A percentile compares a stretch with the other conserved stretches of the same genome.
Evolutionary conservation across 1,284 basidiomycete genomes (phyloP).

Genomic region (Leccinum brunneo-olivaceum): DNA sequence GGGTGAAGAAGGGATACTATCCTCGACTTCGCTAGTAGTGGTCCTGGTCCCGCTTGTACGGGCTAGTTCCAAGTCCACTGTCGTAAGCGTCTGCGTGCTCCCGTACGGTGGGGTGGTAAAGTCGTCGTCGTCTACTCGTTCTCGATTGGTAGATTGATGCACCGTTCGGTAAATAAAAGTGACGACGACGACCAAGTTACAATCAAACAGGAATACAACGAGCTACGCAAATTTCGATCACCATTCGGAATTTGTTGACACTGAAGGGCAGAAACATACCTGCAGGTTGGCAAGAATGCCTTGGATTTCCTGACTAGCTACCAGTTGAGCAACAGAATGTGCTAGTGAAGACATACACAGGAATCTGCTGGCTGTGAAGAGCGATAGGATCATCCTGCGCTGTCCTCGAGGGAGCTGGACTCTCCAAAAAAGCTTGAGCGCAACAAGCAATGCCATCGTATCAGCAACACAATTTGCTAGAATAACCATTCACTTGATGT

Average conservation of each 20-base stretch:
- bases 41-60: not conserved
- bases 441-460: not conserved
- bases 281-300: slow-evolving; percentile 2
- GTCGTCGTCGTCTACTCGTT: slow-evolving; percentile 2
- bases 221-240: not conserved
- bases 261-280: slow-evolving; percentile 1
- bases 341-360: slow-evolving; percentile 5
- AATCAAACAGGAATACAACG: slow-evolving; percentile 10
- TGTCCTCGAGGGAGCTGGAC: slow-evolving; percentile 12
- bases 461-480: slow-evolving; percentile 6
- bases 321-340: slow-evolving; percentile 3
- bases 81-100: not conserved
- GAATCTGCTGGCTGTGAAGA: slow-evolving; percentile 9
- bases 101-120: slow-evolving; percentile 1
- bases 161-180: slow-evolving; percentile 11
- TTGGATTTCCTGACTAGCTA: not conserved
- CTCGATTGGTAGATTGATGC: not conserved
- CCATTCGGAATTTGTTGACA: not conserved
- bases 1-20: not conserved
- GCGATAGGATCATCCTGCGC: slow-evolving; percentile 12
- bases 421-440: slow-evolving; percentile 13
- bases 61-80: not conserved
- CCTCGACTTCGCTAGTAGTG: not conserved
- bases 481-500: too few relatives aligned
- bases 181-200: slow-evolving; percentile 17